phyloP scores from a whole-genome alignment of 352 stramenopile species.

The Globisporangium mamillatum region DNA sequence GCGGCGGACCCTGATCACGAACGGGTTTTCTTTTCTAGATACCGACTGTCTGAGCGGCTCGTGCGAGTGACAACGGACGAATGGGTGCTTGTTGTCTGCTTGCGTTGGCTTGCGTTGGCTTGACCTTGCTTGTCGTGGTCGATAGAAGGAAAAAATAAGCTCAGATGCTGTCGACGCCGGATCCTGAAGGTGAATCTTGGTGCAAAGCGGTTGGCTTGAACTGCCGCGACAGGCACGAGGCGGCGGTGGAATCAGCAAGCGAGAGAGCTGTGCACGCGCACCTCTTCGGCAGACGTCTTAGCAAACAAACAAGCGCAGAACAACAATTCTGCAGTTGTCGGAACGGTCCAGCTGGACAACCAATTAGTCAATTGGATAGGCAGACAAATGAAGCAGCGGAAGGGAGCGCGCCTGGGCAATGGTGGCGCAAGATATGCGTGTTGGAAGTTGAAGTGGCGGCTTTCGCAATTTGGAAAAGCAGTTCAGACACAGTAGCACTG shows the following conservation, averaged over 20 bases:
- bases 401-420: not conserved
- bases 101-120: not conserved
- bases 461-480: not conserved
- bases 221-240: not conserved
- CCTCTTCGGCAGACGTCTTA: not conserved
- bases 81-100: not conserved
- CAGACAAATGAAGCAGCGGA: not conserved
- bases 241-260: not conserved
- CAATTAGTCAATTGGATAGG: not conserved
- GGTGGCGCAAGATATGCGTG: not conserved
- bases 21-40: conserved; percentile 6
- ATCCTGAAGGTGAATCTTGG: not conserved
- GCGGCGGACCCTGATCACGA: not conserved
- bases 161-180: not conserved
- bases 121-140: not conserved
- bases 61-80: not conserved
- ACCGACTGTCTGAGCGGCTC: not conserved
- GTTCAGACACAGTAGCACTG: not conserved
- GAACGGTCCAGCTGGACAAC: not conserved
- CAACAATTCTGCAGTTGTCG: not conserved
- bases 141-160: not conserved
- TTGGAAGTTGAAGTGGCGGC: not conserved
- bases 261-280: too few relatives aligned
- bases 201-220: not conserved
- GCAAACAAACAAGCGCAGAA: not conserved